Evolutionary conservation across 2,329 filamentous ascomycete genomes (phyloP).

Genomic region (Cercospora sesami): DNA sequence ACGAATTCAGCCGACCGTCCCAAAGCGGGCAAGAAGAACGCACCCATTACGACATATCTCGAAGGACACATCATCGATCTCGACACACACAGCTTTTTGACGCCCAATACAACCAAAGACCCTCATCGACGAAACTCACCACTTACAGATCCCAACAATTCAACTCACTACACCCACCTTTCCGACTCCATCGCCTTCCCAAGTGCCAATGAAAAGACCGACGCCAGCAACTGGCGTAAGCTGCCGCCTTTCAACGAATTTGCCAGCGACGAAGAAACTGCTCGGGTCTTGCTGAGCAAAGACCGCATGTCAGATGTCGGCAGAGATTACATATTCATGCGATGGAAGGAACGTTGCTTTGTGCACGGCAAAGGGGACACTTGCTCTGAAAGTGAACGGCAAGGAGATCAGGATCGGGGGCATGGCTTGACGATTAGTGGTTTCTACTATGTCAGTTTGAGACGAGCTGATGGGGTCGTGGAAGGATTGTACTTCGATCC

Average conservation of each 20-base stretch:
- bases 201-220: constrained; percentile 45
- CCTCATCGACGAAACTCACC: constrained; percentile 21
- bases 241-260: constrained; percentile 47
- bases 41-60: constrained; percentile 63
- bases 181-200: constrained; percentile 45
- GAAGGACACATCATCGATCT: constrained; percentile 70
- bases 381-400: constrained; percentile 29
- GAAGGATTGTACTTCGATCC: constrained; percentile 58
- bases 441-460: constrained; percentile 56
- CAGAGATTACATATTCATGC: constrained; percentile 56
- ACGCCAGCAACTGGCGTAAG: constrained; percentile 53
- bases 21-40: constrained; percentile 46
- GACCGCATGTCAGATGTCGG: constrained; percentile 42
- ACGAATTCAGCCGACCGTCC: constrained; percentile 28
- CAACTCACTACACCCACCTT: constrained; percentile 27
- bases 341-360: constrained; percentile 58
- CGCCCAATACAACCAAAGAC: constrained; percentile 42
- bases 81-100: constrained; percentile 53
- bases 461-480: constrained; percentile 48
- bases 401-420: constrained; percentile 38
- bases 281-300: constrained; percentile 47
- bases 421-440: constrained; percentile 55
- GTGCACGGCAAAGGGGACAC: constrained; percentile 39
- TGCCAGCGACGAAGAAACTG: constrained; percentile 29
- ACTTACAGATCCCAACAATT: constrained; percentile 20